phyloP scores from a whole-genome alignment of 2,329 filamentous ascomycete genomes.

The Verticillium longisporum region DNA sequence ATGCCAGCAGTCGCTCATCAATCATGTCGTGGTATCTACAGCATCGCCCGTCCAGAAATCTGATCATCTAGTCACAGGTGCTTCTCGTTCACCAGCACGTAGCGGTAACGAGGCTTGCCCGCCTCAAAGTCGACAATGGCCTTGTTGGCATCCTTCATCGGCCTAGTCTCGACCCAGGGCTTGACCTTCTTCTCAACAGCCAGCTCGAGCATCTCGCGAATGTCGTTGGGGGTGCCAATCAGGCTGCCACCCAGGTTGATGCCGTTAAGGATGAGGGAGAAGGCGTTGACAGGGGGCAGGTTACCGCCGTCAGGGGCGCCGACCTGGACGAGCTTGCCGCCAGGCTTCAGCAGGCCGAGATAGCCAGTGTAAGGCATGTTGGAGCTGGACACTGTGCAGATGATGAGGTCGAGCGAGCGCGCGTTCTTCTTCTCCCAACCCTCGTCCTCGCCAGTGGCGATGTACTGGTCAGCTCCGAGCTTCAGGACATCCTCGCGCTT shows the following conservation, averaged over 20 bases:
- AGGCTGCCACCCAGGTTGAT: conserved; percentile 9
- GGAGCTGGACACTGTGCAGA: conserved; percentile 44
- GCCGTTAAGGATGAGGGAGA: conserved; percentile 10
- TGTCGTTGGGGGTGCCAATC: conserved; percentile 8
- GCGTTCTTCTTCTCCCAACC: conserved; percentile 48
- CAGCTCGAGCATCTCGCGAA: conserved; percentile 18
- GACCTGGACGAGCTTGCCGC: conserved; percentile 54
- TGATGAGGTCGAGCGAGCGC: conserved; percentile 48
- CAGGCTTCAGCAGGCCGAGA: conserved; percentile 46
- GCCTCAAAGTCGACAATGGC: conserved; percentile 46
- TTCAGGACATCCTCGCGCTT: conserved; percentile 6
- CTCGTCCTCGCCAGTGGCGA: conserved; percentile 28
- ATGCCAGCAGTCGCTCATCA: neutral
- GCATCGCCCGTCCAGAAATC: neutral
- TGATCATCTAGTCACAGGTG: neutral
- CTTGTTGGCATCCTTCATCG: conserved; percentile 40
- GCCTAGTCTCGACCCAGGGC: conserved; percentile 19
- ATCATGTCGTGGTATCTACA: neutral
- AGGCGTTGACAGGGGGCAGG: conserved; percentile 15
- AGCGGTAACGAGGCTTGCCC: conserved; percentile 42
- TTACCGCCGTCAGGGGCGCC: conserved; percentile 40
- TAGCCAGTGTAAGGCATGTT: conserved; percentile 46
- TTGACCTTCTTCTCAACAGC: conserved; percentile 18
- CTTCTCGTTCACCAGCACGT: conserved; percentile 24
- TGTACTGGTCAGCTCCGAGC: conserved; percentile 13